Conservation (phyloP, 495 filamentous ascomycete species). For the Bombardia bombarda region DNA sequence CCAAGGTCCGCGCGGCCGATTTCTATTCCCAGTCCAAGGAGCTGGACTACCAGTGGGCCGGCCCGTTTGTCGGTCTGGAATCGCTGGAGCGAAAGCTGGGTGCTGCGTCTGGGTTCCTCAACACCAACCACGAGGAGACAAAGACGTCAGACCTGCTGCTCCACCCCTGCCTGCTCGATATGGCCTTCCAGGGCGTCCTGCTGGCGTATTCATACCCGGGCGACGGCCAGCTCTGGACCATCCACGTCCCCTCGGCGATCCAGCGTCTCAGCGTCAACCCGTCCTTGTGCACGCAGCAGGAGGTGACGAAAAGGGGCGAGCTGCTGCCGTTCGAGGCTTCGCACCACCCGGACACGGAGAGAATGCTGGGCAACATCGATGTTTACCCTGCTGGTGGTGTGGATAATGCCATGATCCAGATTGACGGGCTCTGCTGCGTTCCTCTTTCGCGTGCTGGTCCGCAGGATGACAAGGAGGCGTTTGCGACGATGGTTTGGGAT, state of each 20-base stretch:
- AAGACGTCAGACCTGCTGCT: slow-evolving; percentile 1
- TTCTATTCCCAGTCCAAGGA: neutral
- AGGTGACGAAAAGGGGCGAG: too few relatives aligned
- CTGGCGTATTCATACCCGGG: slow-evolving; percentile 3
- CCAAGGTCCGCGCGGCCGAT: neutral
- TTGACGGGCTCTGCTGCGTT: slow-evolving; percentile 13
- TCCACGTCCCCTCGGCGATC: slow-evolving; percentile 25
- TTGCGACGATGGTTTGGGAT: slow-evolving; percentile 2
- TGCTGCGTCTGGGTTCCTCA: neutral
- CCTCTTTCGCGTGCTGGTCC: neutral
- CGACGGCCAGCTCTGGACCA: slow-evolving; percentile 21
- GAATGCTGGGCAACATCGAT: neutral
- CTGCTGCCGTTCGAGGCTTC: too few relatives aligned
- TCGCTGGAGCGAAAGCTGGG: neutral
- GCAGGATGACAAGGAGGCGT: slow-evolving; percentile 3
- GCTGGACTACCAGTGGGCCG: neutral
- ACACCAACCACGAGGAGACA: too few relatives aligned
- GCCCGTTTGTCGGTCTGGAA: neutral
- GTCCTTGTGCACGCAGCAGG: neutral
- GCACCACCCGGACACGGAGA: neutral
- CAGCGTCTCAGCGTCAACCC: slow-evolving; percentile 19
- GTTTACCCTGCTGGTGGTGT: neutral
- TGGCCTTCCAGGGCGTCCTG: slow-evolving; percentile 3
- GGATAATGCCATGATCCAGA: slow-evolving; percentile 12
- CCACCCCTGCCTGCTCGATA: slow-evolving; percentile 5